Base-by-base conservation (phyloP, 2,329 filamentous ascomycete species). In the Sporothrix globosa region DNA sequence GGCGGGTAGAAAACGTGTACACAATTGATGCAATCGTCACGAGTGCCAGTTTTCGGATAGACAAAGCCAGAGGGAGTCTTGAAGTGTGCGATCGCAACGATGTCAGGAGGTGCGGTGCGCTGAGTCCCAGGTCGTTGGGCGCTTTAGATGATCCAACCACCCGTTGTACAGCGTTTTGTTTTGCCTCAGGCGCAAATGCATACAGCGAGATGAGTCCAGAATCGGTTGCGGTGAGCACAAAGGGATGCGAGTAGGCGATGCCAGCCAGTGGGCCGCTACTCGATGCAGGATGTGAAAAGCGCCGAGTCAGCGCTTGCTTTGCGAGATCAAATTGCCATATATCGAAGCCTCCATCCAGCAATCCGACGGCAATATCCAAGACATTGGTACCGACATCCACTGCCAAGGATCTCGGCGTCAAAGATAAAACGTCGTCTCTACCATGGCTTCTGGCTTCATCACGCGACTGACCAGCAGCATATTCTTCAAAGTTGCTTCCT, bases 81-180 rank as follows among this genome's bases (percentile, higher is more conserved):
- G 91, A 91, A 3, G 90, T 94, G 76, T 93, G 90, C 13, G 94
- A 96, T 77, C 89, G 90, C 24, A 97, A 85, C 0, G 92, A 95
- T 9, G 91, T 90, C 41, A 97, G 81, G 41, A 96, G 84, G 70
- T 83, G 83, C 1, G 89, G 88, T 9, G 81, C 72, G 10, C 69
- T 74, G 30, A 79, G 76, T 69, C 44, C 27, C 21, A 46, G n/a
- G 17, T 5, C 3, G 1, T 7, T 27, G 34, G n/a, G 11, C 4
- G 4, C 19, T 3, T 67, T 21, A 30, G 56, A 39, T 17, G 52
- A 5, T 52, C 17, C 44, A 10, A 19, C 2, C 7, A 52, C 11
- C 21, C 34, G 24, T 14, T 46, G 11, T 48, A 7, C 17, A 17
- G 65, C 17, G 14, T 46, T 44, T 13, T 13, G 48, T 7, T 30